These are phyloP conservation scores for Syncephalastrum racemosum DNA, from an alignment of 371 early-diverging fungal species.

Conservation along the genomic window DNA sequence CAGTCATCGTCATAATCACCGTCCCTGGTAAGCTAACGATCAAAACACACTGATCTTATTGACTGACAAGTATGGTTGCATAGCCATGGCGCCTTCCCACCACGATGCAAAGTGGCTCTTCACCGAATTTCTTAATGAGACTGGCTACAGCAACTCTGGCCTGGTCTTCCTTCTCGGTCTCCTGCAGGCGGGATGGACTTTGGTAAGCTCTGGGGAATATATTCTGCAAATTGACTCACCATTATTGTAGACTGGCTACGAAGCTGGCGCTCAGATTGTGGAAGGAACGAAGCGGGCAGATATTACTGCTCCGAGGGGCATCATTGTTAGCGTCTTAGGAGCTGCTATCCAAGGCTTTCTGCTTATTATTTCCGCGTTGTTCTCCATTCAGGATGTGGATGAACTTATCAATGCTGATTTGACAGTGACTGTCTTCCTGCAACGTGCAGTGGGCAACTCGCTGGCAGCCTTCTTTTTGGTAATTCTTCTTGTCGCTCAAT, in stretches of 20 bases:
- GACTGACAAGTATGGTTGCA: background rate
- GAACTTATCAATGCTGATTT: conserved; percentile 14
- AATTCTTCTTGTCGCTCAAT: conserved; percentile 23
- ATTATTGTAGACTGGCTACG: conserved; percentile 22
- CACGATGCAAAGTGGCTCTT: conserved; percentile 30
- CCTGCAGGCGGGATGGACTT: conserved; percentile 30
- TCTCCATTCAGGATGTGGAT: conserved; percentile 36
- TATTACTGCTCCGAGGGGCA: conserved; percentile 35
- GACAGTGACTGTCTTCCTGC: conserved; percentile 24
- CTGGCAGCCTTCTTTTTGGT: conserved; percentile 27
- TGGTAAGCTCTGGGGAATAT: conserved; percentile 4
- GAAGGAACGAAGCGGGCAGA: conserved; percentile 36
- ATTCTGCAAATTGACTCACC: background rate
- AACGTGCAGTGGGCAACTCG: conserved; percentile 15
- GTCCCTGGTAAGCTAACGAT: conserved; percentile 15
- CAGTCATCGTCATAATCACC: conserved; percentile 22
- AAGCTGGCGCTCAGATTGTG: conserved; percentile 33
- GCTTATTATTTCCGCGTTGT: conserved; percentile 28
- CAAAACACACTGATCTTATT: background rate
- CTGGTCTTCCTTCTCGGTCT: conserved; percentile 33
- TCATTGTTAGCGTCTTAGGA: conserved; percentile 26
- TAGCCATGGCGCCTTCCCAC: conserved; percentile 12
- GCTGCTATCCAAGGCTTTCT: conserved; percentile 29
- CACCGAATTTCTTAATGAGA: conserved; percentile 30
- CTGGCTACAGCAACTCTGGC: conserved; percentile 26